phyloP scores from a whole-genome alignment of 2,329 filamentous ascomycete genomes.

The Neofusicoccum cordaticola region DNA sequence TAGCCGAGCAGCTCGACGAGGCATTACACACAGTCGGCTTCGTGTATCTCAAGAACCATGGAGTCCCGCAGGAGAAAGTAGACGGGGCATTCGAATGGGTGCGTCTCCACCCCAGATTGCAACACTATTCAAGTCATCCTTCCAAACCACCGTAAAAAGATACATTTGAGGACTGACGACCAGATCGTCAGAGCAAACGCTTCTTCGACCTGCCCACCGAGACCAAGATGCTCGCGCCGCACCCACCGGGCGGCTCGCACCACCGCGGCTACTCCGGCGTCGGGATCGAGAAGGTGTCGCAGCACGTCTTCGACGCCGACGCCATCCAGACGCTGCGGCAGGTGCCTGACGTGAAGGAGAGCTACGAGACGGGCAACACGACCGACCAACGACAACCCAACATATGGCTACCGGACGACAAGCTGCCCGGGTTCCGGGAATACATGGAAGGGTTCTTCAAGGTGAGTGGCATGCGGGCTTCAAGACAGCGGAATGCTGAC shows the following conservation, averaged over 20 bases:
- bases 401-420: slow-evolving; percentile 40
- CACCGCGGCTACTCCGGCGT: slow-evolving; percentile 41
- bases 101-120: background rate
- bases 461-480: slow-evolving; percentile 2
- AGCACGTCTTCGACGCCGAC: slow-evolving; percentile 26
- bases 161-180: background rate
- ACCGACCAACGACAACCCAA: slow-evolving; percentile 34
- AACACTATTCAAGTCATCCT: no score
- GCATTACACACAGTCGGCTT: slow-evolving; percentile 41
- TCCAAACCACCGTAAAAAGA: no score
- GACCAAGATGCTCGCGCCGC: slow-evolving; percentile 38
- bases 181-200: slow-evolving; percentile 25
- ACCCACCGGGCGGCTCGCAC: slow-evolving; percentile 37
- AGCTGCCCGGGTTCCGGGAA: slow-evolving; percentile 37
- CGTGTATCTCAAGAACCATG: slow-evolving; percentile 42
- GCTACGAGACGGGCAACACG: slow-evolving; percentile 32
- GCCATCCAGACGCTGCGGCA: slow-evolving; percentile 23
- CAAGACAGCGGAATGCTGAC: no score
- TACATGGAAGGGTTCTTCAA: slow-evolving; percentile 31
- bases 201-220: slow-evolving; percentile 38
- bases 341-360: slow-evolving; percentile 35
- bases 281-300: slow-evolving; percentile 37
- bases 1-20: slow-evolving; percentile 36
- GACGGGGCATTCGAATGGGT: slow-evolving; percentile 31
- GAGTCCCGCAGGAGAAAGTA: slow-evolving; percentile 30